Evolutionary conservation across 2,329 filamentous ascomycete genomes (phyloP).

Genomic region (Calycina marina): DNA sequence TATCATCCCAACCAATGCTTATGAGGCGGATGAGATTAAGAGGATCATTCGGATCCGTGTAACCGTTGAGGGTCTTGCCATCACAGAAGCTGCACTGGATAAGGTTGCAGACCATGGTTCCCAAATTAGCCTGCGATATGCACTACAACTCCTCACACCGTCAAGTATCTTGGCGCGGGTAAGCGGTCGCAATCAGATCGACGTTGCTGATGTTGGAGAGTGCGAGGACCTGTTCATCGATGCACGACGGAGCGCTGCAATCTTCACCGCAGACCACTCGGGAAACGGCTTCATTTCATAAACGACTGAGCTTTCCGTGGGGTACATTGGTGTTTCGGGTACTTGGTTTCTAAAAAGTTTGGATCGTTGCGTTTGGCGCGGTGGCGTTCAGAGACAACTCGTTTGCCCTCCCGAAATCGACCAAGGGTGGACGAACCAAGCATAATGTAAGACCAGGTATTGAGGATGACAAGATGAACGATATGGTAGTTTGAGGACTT

Average conservation of each 20-base stretch:
- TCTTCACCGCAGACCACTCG: conserved; percentile 44
- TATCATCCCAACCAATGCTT: conserved; percentile 89
- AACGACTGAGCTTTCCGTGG: conserved; percentile 5
- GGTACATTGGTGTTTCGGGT: conserved; percentile 1
- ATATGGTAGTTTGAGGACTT: too few relatives aligned
- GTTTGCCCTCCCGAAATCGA: conserved; percentile 3
- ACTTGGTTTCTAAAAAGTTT: conserved; percentile 6
- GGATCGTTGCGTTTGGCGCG: conserved; percentile 7
- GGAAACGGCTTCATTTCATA: conserved; percentile 40
- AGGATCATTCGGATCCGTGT: conserved; percentile 78
- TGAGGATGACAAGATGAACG: too few relatives aligned
- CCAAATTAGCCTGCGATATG: conserved; percentile 82
- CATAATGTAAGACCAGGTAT: conserved; percentile 1
- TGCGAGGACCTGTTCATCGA: conserved; percentile 78
- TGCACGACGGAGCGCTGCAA: conserved; percentile 59
- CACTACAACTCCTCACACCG: conserved; percentile 62
- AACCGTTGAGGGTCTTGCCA: conserved; percentile 63
- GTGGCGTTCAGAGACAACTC: conserved; percentile 4
- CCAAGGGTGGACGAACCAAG: background rate
- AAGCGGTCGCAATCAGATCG: conserved; percentile 62
- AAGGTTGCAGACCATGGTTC: conserved; percentile 79
- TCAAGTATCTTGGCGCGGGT: conserved; percentile 74
- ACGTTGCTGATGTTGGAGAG: conserved; percentile 62
- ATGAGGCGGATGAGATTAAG: conserved; percentile 79
- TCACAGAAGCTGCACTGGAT: conserved; percentile 71